phyloP scores from a whole-genome alignment of 139 green algal species.

The Haematococcus lacustris region DNA sequence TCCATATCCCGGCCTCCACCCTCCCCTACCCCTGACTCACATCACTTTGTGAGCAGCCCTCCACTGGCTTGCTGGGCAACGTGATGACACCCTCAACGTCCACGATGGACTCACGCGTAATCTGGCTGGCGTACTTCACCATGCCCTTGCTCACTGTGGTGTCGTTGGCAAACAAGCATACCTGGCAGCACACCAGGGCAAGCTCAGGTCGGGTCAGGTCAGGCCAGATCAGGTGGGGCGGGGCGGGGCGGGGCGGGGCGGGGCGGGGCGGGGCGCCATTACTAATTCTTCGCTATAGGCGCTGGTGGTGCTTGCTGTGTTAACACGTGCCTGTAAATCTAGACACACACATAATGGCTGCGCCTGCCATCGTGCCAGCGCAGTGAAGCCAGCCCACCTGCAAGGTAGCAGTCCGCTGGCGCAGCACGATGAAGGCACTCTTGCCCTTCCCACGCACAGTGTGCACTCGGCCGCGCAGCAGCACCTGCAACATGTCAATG shows the following conservation, averaged over 20 bases:
- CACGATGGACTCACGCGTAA: slow-evolving; percentile 91
- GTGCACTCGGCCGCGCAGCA: slow-evolving; percentile 78
- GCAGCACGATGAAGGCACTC: slow-evolving; percentile 88
- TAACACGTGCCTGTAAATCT: background rate
- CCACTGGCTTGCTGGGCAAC: slow-evolving; percentile 52
- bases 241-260: too few relatives aligned
- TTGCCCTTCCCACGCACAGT: slow-evolving; percentile 92
- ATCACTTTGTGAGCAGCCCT: slow-evolving; percentile 74
- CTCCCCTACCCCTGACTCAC: slow-evolving; percentile 40
- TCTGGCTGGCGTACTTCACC: slow-evolving; percentile 90
- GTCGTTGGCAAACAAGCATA: slow-evolving; percentile 81
- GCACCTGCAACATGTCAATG: too few relatives aligned
- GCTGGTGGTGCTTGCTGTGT: background rate
- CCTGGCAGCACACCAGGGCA: slow-evolving; percentile 39
- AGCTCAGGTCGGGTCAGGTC: too few relatives aligned
- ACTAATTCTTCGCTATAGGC: background rate
- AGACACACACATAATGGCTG: background rate
- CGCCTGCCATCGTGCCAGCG: background rate
- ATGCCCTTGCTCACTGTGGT: slow-evolving; percentile 83
- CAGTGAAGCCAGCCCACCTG: slow-evolving; percentile 46
- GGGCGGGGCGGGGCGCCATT: background rate
- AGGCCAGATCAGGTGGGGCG: too few relatives aligned
- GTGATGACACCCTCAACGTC: slow-evolving; percentile 75
- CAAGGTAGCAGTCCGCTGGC: slow-evolving; percentile 76
- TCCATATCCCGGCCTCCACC: too few relatives aligned